Conservation (phyloP, 192 early-diverging fungal species). For the Mortierella antarctica region DNA sequence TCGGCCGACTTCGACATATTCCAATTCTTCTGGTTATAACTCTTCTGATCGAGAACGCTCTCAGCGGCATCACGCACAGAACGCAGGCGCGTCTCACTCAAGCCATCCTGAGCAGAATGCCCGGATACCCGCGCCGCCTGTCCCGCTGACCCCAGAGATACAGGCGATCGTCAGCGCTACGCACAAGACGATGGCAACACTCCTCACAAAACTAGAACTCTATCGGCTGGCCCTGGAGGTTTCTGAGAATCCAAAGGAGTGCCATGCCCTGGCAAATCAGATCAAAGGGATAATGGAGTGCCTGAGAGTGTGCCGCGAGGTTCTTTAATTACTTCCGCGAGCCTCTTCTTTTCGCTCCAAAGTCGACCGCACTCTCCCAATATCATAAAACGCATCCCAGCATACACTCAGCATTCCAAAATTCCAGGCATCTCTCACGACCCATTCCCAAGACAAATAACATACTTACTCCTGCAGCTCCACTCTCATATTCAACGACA, state of each 20-base stretch:
- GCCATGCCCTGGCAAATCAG: slow-evolving; percentile 19
- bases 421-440: not conserved
- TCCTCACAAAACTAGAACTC: slow-evolving; percentile 28
- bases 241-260: slow-evolving; percentile 36
- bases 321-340: slow-evolving; percentile 1
- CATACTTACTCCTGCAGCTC: too few relatives aligned
- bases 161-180: slow-evolving; percentile 24
- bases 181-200: slow-evolving; percentile 29
- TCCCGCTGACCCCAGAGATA: slow-evolving; percentile 13
- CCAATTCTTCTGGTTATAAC: slow-evolving; percentile 20
- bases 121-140: slow-evolving; percentile 1
- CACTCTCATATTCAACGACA: too few relatives aligned
- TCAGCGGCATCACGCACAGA: slow-evolving; percentile 5
- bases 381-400: not conserved
- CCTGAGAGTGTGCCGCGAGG: slow-evolving; percentile 38
- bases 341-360: not conserved
- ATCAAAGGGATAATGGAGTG: slow-evolving; percentile 49
- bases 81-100: not conserved
- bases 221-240: slow-evolving; percentile 42
- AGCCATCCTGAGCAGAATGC: not conserved
- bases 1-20: slow-evolving; percentile 34
- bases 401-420: not conserved
- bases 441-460: too few relatives aligned
- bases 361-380: slow-evolving; percentile 1
- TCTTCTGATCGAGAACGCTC: slow-evolving; percentile 23